Percentiles rank a stretch among this genome's conserved stretches.
Evolutionary conservation across 108 stramenopile genomes (phyloP).

Genomic region (Craspedostauros australis): DNA sequence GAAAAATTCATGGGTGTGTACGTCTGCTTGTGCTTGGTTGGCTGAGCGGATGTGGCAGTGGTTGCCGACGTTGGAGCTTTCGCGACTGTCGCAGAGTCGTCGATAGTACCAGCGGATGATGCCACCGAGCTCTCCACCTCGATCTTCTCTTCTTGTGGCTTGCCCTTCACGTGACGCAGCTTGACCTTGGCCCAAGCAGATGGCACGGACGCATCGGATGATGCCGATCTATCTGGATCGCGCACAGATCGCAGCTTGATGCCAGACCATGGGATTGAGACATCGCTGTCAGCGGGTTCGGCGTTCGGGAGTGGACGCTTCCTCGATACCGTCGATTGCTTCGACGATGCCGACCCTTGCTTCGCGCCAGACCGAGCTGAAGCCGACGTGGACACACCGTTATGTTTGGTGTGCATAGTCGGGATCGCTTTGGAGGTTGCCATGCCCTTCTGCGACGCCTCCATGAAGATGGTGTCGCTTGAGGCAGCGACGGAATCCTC

Average conservation of each 20-base stretch:
- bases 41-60: background rate
- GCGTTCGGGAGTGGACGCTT: background rate
- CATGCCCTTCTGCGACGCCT: background rate
- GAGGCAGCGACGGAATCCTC: constrained; percentile 8
- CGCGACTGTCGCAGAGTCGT: background rate
- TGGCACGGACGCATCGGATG: constrained; percentile 11
- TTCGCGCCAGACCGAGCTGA: background rate
- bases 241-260: constrained; percentile 22
- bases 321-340: constrained; percentile 1
- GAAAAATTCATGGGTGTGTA: constrained; percentile 4
- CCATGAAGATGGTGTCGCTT: background rate
- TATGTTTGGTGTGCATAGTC: background rate
- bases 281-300: background rate
- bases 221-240: constrained; percentile 8
- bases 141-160: background rate
- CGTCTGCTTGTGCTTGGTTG: background rate
- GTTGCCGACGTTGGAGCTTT: constrained; percentile 16
- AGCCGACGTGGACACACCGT: background rate
- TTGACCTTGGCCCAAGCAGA: constrained; percentile 33
- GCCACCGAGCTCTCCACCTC: background rate
- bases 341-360: background rate
- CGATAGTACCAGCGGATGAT: background rate
- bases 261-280: constrained; percentile 8
- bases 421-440: background rate
- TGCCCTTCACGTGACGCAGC: constrained; percentile 15